Evolutionary conservation across 2,329 filamentous ascomycete genomes (phyloP).

Genomic region (Hypomyces rosellus): DNA sequence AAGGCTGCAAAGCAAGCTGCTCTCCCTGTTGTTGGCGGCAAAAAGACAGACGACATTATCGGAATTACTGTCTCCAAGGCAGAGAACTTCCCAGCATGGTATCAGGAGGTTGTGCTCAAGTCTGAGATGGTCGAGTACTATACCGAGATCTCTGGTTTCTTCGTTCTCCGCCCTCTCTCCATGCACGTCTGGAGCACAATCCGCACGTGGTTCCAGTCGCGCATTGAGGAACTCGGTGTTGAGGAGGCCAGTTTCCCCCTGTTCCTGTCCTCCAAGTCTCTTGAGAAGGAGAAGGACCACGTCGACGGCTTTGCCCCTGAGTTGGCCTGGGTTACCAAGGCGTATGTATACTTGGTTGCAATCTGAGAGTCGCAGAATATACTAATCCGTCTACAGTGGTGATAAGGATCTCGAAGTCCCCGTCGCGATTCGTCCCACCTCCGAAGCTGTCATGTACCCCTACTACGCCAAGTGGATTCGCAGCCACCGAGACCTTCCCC

Average conservation of each 20-base stretch:
- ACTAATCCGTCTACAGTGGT: constrained; percentile 49
- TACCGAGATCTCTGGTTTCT: constrained; percentile 87
- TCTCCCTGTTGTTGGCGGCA: constrained; percentile 49
- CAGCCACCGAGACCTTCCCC: constrained; percentile 87
- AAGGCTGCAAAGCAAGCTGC: constrained; percentile 52
- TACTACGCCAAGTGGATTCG: constrained; percentile 98
- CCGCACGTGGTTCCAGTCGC: constrained; percentile 60
- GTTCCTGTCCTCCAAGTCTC: constrained; percentile 86
- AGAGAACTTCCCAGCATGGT: constrained; percentile 89
- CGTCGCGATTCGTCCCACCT: constrained; percentile 61
- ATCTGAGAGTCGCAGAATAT: background rate
- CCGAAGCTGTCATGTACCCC: constrained; percentile 83
- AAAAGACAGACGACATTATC: constrained; percentile 64
- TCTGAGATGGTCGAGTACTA: constrained; percentile 98
- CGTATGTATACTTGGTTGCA: constrained; percentile 41
- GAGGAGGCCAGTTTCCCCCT: constrained; percentile 96
- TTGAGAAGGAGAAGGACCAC: constrained; percentile 87
- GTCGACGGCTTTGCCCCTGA: constrained; percentile 98
- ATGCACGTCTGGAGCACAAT: constrained; percentile 64
- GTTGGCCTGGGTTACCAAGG: constrained; percentile 82
- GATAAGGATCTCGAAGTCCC: constrained; percentile 85
- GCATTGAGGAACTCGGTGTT: constrained; percentile 86
- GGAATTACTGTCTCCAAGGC: constrained; percentile 83
- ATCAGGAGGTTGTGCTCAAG: constrained; percentile 95
- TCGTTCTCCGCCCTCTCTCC: constrained; percentile 71